A percentile compares a stretch with the other conserved stretches of the same genome.
Evolutionary conservation across 345 rosid genomes (phyloP).

Genomic region (Citrus glauca): DNA sequence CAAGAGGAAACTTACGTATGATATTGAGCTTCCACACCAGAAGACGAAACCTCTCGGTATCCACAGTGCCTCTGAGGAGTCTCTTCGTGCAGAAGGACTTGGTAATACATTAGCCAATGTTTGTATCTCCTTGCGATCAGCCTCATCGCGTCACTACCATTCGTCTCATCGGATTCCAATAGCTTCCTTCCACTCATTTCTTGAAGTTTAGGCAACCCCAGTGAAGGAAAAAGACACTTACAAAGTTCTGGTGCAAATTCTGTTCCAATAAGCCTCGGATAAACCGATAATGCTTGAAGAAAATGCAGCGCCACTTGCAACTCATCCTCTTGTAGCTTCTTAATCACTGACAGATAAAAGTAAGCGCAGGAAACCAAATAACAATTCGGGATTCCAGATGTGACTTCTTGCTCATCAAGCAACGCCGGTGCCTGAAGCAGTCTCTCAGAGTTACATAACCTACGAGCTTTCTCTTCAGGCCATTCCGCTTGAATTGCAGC

Average conservation of each 20-base stretch:
- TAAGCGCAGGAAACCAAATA: constrained; percentile 41
- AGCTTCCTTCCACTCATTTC: constrained; percentile 2
- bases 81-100: constrained; percentile 55
- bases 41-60: constrained; percentile 11
- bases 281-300: constrained; percentile 60
- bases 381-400: constrained; percentile 59
- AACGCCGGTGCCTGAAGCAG: constrained; percentile 90
- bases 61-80: constrained; percentile 28
- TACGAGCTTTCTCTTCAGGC: constrained; percentile 30
- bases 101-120: constrained; percentile 70
- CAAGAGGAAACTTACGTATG: constrained; percentile 21
- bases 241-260: constrained; percentile 54
- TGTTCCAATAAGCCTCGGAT: constrained; percentile 40
- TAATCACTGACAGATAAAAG: constrained; percentile 51
- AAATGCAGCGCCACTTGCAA: constrained; percentile 70
- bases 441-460: constrained; percentile 53
- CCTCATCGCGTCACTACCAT: constrained; percentile 31
- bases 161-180: constrained; percentile 6
- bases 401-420: constrained; percentile 65
- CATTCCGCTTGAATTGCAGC: constrained; percentile 39
- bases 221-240: constrained; percentile 35
- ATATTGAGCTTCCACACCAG: constrained; percentile 16
- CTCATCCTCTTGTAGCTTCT: constrained; percentile 57
- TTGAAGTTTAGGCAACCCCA: constrained; percentile 1
- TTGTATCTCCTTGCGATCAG: constrained; percentile 54